Percentiles rank a stretch among this genome's conserved stretches.
phyloP scores from a whole-genome alignment of 257 asterid species.

The Verbascum thapsus region DNA sequence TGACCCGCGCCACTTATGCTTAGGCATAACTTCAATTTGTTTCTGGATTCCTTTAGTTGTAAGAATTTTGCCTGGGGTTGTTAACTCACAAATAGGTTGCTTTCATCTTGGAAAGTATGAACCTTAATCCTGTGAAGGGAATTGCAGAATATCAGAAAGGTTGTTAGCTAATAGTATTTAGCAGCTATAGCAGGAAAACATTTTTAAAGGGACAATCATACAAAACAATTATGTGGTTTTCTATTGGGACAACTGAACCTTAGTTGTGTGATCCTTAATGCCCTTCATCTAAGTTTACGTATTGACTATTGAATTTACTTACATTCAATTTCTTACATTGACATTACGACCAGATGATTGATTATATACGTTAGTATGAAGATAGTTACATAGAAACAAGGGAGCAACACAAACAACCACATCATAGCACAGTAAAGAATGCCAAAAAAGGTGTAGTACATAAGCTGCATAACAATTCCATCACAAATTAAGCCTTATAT shows the following conservation, averaged over 20 bases:
- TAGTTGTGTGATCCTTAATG: conserved; percentile 2
- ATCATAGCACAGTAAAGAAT: conserved; percentile 19
- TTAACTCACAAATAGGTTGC: conserved; percentile 23
- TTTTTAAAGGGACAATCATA: not conserved
- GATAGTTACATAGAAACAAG: conserved; percentile 21
- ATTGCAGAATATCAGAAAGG: not conserved
- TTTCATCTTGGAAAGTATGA: conserved; percentile 28
- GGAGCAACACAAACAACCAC: conserved; percentile 21
- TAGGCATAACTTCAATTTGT: conserved; percentile 54
- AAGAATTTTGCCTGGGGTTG: conserved; percentile 29
- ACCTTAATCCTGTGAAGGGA: not conserved
- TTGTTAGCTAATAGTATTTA: not conserved
- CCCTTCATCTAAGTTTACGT: conserved; percentile 25
- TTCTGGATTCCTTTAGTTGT: conserved; percentile 31
- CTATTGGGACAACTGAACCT: conserved; percentile 3
- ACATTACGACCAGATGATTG: not conserved
- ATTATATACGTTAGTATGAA: not conserved
- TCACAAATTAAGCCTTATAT: not conserved
- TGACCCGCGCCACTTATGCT: conserved; percentile 49
- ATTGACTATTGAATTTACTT: conserved; percentile 17
- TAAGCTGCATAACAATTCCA: conserved; percentile 13
- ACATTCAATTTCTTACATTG: not conserved
- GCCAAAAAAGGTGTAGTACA: conserved; percentile 23
- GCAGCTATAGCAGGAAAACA: no score
- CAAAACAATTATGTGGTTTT: conserved; percentile 18